These are phyloP conservation scores for Colletotrichum trifolii DNA, from an alignment of 2,329 filamentous ascomycete genomes.

Conservation along the genomic window DNA sequence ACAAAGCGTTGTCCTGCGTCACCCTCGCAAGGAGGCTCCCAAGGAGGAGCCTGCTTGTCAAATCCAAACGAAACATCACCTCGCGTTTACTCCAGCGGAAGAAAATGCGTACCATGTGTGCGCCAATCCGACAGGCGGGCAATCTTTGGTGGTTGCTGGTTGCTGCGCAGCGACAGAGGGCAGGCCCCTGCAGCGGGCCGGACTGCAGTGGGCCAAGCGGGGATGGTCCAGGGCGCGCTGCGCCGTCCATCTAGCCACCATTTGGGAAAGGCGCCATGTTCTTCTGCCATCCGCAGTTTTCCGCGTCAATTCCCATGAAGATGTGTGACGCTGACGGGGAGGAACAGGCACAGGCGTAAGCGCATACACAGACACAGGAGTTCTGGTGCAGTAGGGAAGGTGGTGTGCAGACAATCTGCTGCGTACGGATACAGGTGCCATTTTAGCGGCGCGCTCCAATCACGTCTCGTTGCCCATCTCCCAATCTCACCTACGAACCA, in stretches of 20 bases:
- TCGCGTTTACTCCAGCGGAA: too few relatives aligned
- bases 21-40: constrained; percentile 9
- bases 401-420: not conserved
- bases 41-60: constrained; percentile 19
- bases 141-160: not conserved
- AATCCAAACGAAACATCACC: constrained; percentile 11
- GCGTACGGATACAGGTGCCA: not conserved
- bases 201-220: constrained; percentile 25
- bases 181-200: constrained; percentile 30
- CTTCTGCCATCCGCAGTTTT: not conserved
- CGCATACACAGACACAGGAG: not conserved
- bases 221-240: constrained; percentile 15
- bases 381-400: not conserved
- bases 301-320: constrained; percentile 6
- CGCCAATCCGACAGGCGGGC: too few relatives aligned
- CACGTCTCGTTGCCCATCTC: constrained; percentile 1
- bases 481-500: constrained; percentile 18
- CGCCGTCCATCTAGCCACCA: constrained; percentile 5
- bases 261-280: constrained; percentile 14
- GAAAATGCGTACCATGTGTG: too few relatives aligned
- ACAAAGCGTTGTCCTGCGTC: too few relatives aligned
- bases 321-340: constrained; percentile 8
- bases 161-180: constrained; percentile 32
- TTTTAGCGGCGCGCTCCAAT: constrained; percentile 27
- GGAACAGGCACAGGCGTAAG: constrained; percentile 3